A percentile compares a stretch with the other conserved stretches of the same genome.
These are phyloP conservation scores for Lecanicillium sp. DNA, from an alignment of 2,329 filamentous ascomycete genomes.

Conservation along the genomic window DNA sequence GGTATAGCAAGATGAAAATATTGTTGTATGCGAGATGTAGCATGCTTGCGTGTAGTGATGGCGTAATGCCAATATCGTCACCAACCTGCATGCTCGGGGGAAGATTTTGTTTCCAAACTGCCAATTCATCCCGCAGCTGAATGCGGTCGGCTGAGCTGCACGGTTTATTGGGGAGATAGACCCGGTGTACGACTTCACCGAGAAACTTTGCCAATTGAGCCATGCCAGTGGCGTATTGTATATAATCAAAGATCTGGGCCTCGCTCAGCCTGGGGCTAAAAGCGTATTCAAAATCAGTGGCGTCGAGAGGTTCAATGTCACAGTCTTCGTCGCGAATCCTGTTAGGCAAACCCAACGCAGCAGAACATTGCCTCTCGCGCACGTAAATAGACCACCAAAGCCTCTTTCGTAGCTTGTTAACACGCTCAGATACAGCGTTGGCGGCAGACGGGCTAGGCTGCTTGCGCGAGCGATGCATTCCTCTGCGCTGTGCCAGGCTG, in stretches of 20 bases:
- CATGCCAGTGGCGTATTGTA: conserved; percentile 23
- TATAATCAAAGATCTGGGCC: conserved; percentile 17
- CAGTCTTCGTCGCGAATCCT: conserved; percentile 41
- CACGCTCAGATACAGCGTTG: conserved; percentile 4
- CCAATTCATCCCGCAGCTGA: conserved; percentile 25
- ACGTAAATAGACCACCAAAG: conserved; percentile 42
- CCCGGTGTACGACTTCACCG: conserved; percentile 12
- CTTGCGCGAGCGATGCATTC: conserved; percentile 22
- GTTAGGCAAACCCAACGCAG: conserved; percentile 35
- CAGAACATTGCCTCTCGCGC: conserved; percentile 38
- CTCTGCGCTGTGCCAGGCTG: conserved; percentile 33
- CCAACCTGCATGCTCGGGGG: conserved; percentile 14
- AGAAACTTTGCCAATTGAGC: conserved; percentile 18
- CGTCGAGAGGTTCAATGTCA: conserved; percentile 26
- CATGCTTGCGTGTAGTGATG: conserved; percentile 28
- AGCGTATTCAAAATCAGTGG: conserved; percentile 11
- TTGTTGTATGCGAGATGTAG: conserved; percentile 39
- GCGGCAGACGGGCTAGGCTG: conserved; percentile 1
- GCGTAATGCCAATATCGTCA: conserved; percentile 17
- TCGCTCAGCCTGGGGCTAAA: conserved; percentile 16
- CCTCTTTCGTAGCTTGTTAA: conserved; percentile 26
- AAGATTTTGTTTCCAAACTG: conserved; percentile 29
- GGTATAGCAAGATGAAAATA: conserved; percentile 34
- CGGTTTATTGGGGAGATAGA: conserved; percentile 9
- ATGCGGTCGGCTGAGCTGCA: conserved; percentile 20